Base-by-base conservation (phyloP, 768 basidiomycete species). In the Lactarius indigo region DNA sequence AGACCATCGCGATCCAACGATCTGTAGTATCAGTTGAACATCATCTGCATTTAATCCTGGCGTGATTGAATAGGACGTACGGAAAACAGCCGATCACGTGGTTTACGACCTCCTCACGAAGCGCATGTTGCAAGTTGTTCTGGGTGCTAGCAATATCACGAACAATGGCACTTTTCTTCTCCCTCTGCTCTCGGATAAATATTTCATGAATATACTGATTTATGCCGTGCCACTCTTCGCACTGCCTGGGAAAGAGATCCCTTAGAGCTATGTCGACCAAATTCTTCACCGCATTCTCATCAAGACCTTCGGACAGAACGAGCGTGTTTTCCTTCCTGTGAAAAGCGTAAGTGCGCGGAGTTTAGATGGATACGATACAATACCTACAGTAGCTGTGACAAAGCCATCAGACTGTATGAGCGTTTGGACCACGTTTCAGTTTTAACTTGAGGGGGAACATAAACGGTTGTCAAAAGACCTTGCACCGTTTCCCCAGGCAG, bases 401-500 rank as follows among this genome's bases (percentile, higher is more conserved):
- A n/a, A 1, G 41, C 33, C 30, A 60, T 15, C 0, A 1, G 39
- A 7, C 18, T 47, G 15, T 23, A 20, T 12, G 28, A 7, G 1
- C 1, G 41, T 28, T n/a, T 28, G 20, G 31, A 2, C 13, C 30
- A 20, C 3, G 8, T 6, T 47, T 60, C 59, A 12, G 30, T 44
- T 9, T 10, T 10, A 13, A n/a, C 18, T 9, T 31, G 15, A 17
- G 30, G 17, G 6, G 59, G 59, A 9, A 47, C 5, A 13, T 60
- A 68, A 17, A n/a, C 10, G 0, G 28, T 54, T 2, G 61, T 64
- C 10, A 72, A 13, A n/a, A 72, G 20, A 1, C 63, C 73, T 59
- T 72, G 73, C 8, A 31, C 13, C 9, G 66, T 65, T 50, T 73
- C 73, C 30, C 73, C 73, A 0, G 18, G 28, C 17, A 71, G 26